Base-by-base conservation (phyloP, 1,139 yeast genomes). In the Saccharomyces uvarum region DNA sequence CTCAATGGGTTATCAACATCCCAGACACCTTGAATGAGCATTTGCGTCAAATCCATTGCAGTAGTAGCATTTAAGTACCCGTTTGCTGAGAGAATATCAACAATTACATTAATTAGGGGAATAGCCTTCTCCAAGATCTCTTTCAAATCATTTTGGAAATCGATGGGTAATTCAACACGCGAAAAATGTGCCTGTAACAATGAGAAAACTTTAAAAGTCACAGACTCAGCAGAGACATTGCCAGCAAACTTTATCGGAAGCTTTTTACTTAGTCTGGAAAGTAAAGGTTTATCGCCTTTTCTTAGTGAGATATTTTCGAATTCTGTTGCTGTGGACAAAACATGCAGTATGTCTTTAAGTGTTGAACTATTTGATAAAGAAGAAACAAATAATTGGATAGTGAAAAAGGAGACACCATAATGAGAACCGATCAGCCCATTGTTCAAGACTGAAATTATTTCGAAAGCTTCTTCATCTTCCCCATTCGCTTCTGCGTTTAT, bases 1-100 rank as follows among this genome's bases (percentile, higher is more conserved):
- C 80, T 82, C 65, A 95, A 75, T 0, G 95, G 87, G 51, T 81
- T 80, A 55, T 88, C 97, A 27, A 82, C 76, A 61, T 83, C 88
- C 96, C 97, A 90, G 29, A 87, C 73, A 0, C 86, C 95, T 69
- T 93, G 99, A 0, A 86, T 82, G 9, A 89, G 73, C 96, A 90
- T 88, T 66, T 93, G 99, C 1, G 87, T 80, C 55, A 91, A 68
- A 67, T 93, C 98, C 87, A 93, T 88, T 0, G 90, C 95, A 53
- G 79, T 78, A 60, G 89, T 76, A 0, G 96, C 90, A 67, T 83
- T 87, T 64, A 91, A 71, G 59, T 77, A 76, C 0, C 98, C 97
- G 57, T 88, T 91, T 59, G 91, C 82, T 0, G 96, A 83, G 48
- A 90, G 72, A 1, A 84, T 74, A 68, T 93, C 97, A 29, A 88